Evolutionary conservation across 148 eudicot species (phyloP).

Genomic region (Vaccinium myrtillus): DNA sequence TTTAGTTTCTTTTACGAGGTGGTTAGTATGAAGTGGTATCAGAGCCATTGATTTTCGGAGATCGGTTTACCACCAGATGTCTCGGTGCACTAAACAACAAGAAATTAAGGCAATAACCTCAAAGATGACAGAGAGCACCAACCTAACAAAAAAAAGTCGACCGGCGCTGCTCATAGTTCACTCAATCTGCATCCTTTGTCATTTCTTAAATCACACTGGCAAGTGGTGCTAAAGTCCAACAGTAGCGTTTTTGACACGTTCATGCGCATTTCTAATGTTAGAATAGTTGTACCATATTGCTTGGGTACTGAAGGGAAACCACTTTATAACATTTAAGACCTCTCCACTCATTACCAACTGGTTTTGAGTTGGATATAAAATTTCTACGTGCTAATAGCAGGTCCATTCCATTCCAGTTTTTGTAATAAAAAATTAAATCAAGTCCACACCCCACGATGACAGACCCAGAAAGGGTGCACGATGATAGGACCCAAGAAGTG

Average conservation of each 20-base stretch:
- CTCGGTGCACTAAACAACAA: background rate
- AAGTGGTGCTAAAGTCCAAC: background rate
- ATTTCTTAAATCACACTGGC: background rate
- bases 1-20: background rate
- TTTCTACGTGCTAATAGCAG: no score
- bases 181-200: background rate
- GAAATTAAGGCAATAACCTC: background rate
- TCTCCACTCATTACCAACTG: no score
- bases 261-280: background rate
- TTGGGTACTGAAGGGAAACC: no score
- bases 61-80: background rate
- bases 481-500: no score
- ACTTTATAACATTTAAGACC: no score
- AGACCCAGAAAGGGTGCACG: no score
- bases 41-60: background rate
- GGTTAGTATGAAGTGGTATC: background rate
- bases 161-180: background rate
- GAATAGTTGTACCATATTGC: no score
- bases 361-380: no score
- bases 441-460: no score
- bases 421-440: no score
- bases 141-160: background rate
- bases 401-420: no score
- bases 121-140: background rate
- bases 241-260: background rate